Conservation (phyloP, 1,284 basidiomycete genomes). For the Meira miltonrushii region DNA sequence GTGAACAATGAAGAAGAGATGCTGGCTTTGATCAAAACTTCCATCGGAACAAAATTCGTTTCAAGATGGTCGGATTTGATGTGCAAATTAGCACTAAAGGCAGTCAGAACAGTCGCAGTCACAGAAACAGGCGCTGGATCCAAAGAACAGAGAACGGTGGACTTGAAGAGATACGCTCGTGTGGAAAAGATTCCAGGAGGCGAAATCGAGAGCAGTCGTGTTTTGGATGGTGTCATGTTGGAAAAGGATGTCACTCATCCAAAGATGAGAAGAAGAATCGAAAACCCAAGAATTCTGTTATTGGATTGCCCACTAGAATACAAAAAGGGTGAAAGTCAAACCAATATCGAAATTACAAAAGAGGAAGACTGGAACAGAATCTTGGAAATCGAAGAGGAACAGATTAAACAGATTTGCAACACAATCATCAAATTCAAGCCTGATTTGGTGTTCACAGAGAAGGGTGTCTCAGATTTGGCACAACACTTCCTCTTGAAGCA, state of each 20-base stretch:
- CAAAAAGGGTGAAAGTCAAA: slow-evolving; percentile 98
- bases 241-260: slow-evolving; percentile 99
- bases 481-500: slow-evolving; percentile 86
- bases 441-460: slow-evolving; percentile 92
- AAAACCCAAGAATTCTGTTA: slow-evolving; percentile 80
- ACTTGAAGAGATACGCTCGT: slow-evolving; percentile 94
- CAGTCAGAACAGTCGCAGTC: slow-evolving; percentile 73
- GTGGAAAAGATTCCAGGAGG: slow-evolving; percentile 97
- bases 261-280: slow-evolving; percentile 87
- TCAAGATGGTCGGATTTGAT: slow-evolving; percentile 94
- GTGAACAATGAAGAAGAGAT: slow-evolving; percentile 80
- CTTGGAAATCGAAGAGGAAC: slow-evolving; percentile 94
- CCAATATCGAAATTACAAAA: slow-evolving; percentile 95
- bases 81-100: slow-evolving; percentile 88
- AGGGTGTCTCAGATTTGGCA: slow-evolving; percentile 79
- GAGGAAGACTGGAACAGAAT: slow-evolving; percentile 90
- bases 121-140: slow-evolving; percentile 55
- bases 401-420: slow-evolving; percentile 82
- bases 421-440: slow-evolving; percentile 89
- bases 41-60: slow-evolving; percentile 98
- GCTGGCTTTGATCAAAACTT: slow-evolving; percentile 94
- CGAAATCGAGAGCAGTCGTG: slow-evolving; percentile 86
- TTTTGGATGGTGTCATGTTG: slow-evolving; percentile 87
- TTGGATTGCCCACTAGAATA: slow-evolving; percentile 97
- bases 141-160: slow-evolving; percentile 68